These are phyloP conservation scores for Cutaneotrichosporon sp. DNA, from an alignment of 1,284 basidiomycete species.

Conservation along the genomic window DNA sequence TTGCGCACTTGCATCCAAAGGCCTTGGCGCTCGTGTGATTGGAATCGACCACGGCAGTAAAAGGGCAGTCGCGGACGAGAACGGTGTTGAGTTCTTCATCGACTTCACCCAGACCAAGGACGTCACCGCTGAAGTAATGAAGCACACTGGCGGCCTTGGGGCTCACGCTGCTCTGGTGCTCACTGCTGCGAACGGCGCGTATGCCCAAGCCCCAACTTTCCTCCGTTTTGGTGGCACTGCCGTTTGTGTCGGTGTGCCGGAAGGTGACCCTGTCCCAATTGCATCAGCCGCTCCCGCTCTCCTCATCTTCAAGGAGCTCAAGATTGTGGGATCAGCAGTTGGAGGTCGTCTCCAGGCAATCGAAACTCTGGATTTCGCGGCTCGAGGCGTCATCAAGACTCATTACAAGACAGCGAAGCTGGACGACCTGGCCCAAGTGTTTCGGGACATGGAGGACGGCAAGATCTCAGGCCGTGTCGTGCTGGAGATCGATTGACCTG, in stretches of 20 bases:
- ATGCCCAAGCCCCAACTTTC: conserved; percentile 65
- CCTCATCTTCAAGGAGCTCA: conserved; percentile 14
- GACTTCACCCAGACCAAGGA: conserved; percentile 60
- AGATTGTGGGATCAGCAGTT: conserved; percentile 9
- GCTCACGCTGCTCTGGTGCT: conserved; percentile 70
- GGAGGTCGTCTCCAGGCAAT: conserved; percentile 11
- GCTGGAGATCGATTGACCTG: conserved; percentile 8
- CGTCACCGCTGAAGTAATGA: conserved; percentile 6
- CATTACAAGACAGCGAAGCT: conserved; percentile 14
- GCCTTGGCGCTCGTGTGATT: conserved; percentile 12
- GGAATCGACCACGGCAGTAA: conserved; percentile 41
- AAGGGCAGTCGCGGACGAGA: conserved; percentile 59
- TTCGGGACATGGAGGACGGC: conserved; percentile 15
- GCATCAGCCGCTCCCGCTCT: conserved; percentile 1
- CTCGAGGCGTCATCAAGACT: conserved; percentile 7
- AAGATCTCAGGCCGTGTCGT: conserved; percentile 17
- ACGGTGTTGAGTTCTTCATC: conserved; percentile 73
- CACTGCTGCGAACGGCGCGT: conserved; percentile 53
- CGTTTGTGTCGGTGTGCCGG: conserved; percentile 70
- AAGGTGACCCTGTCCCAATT: conserved; percentile 21
- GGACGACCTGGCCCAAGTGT: conserved; percentile 11
- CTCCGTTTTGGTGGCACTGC: conserved; percentile 59
- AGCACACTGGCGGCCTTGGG: conserved; percentile 58
- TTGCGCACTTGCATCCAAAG: conserved; percentile 46
- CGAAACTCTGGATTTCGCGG: conserved; percentile 18